Evolutionary conservation across 768 basidiomycete genomes (phyloP).

Genomic region (Amyloporia xantha): DNA sequence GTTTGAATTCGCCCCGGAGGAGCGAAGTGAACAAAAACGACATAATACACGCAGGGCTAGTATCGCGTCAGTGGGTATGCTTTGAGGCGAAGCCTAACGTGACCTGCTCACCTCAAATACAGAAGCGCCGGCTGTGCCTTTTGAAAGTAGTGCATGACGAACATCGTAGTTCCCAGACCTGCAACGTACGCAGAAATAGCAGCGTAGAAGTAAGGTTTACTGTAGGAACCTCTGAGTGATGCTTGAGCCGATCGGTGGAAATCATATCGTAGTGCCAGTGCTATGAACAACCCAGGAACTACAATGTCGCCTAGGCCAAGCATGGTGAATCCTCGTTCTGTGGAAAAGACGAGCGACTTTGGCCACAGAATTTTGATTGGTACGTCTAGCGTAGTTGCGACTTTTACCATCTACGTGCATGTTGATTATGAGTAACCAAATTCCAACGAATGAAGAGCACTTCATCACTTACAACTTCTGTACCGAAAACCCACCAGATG

Average conservation of each 20-base stretch:
- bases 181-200: slow-evolving; percentile 63
- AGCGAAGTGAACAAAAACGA: slow-evolving; percentile 57
- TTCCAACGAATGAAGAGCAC: not conserved
- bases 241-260: slow-evolving; percentile 32
- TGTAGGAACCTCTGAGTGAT: slow-evolving; percentile 31
- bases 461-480: slow-evolving; percentile 58
- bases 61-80: too few relatives aligned
- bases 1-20: slow-evolving; percentile 59
- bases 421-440: not conserved
- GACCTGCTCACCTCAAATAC: slow-evolving; percentile 68
- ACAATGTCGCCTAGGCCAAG: slow-evolving; percentile 89
- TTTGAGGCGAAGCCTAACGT: too few relatives aligned
- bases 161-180: slow-evolving; percentile 73
- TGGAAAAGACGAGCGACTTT: slow-evolving; percentile 48
- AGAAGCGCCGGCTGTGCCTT: slow-evolving; percentile 88
- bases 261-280: slow-evolving; percentile 85
- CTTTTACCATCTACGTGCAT: slow-evolving; percentile 74
- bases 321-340: slow-evolving; percentile 68
- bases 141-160: slow-evolving; percentile 72
- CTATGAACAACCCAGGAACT: slow-evolving; percentile 63
- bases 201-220: slow-evolving; percentile 72
- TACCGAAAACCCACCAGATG: slow-evolving; percentile 92
- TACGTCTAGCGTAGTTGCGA: slow-evolving; percentile 83
- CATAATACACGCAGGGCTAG: slow-evolving; percentile 70
- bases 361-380: slow-evolving; percentile 93